Evolutionary conservation across 106 monocot species (phyloP), one percentile per base, ranked within the genome.

Genomic region (Dioscorea alata): DNA sequence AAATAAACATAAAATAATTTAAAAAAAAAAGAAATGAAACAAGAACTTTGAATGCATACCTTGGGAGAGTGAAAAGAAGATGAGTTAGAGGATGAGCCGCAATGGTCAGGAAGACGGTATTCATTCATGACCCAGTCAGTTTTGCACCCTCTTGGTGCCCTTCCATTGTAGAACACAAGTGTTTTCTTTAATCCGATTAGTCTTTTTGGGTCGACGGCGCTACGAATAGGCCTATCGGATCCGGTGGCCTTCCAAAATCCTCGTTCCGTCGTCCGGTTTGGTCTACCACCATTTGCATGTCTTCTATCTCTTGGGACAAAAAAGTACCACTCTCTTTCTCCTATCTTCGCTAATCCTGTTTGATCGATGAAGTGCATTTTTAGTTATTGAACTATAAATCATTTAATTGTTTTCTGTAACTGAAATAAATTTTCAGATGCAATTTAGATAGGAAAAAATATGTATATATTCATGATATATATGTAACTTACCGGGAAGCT

Each of bases 221-320:
- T 73, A 50, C 82, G 68, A 31, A 90, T 78, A 21, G 71, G 60
- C 63, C 89, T 64, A 59, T 90, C 89, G 2, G 80, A 80, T 1
- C 89, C 89, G 48, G 89, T 90, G 8, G 89, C 85, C 73, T 90
- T 90, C 89, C 89, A 90, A 69, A 83, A 90, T 24, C 89, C 89
- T 3, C 73, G 69, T 64, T 77, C 83, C 63, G 89, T 90, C 14
- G 85, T 83, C 25, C 89, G 89, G 67, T 86, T 90, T 13, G 89
- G 82, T 80, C 89, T 31, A 35, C 82, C 83, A 0, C 85, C 80
- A 68, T 63, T 86, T 0, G 67, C 63, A 48, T 67, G 66, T 67
- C 59, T 79, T 69, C 85, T 60, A 35, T 85, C 88, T 35, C 80
- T 73, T 33, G 80, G 85, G 70, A 82, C 82, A 65, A 90, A 83